Conservation (phyloP, 2,329 filamentous ascomycete genomes). For the Ramichloridium luteum region DNA sequence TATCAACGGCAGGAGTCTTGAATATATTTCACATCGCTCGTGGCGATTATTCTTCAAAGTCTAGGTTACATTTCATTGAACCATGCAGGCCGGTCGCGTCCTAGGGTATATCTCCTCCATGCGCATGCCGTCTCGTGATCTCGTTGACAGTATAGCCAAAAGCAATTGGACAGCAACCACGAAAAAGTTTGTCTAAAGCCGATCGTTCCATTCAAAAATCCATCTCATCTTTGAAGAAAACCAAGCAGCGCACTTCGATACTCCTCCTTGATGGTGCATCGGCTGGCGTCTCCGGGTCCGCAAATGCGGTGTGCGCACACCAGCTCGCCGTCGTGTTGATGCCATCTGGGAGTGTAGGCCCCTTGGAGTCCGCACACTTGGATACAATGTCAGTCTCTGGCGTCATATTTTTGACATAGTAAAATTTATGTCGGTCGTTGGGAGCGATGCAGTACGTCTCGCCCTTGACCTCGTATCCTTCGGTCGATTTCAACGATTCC, state of each 20-base stretch:
- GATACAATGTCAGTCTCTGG: slow-evolving; percentile 42
- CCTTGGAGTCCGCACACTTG: slow-evolving; percentile 37
- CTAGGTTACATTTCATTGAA: too few relatives aligned
- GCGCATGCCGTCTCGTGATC: too few relatives aligned
- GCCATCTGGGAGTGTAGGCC: slow-evolving; percentile 29
- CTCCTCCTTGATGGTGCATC: slow-evolving; percentile 67
- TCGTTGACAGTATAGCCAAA: too few relatives aligned
- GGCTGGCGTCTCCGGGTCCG: slow-evolving; percentile 56
- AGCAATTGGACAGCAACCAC: too few relatives aligned
- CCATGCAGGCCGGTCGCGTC: too few relatives aligned
- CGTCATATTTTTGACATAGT: slow-evolving; percentile 56
- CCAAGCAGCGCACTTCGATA: slow-evolving; percentile 74
- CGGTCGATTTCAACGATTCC: slow-evolving; percentile 34
- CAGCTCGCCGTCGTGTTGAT: slow-evolving; percentile 30
- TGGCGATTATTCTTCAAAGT: too few relatives aligned
- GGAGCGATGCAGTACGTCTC: slow-evolving; percentile 51
- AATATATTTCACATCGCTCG: too few relatives aligned
- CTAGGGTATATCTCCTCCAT: too few relatives aligned
- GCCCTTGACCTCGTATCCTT: slow-evolving; percentile 50
- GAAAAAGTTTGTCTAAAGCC: too few relatives aligned
- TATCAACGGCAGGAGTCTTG: too few relatives aligned
- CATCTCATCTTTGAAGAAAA: too few relatives aligned
- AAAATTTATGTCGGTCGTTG: slow-evolving; percentile 49
- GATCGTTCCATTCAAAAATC: too few relatives aligned
- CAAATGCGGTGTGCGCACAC: slow-evolving; percentile 65